A percentile compares a stretch with the other conserved stretches of the same genome.
Evolutionary conservation across 148 eudicot species (phyloP).

Genomic region (Spergularia marina): DNA sequence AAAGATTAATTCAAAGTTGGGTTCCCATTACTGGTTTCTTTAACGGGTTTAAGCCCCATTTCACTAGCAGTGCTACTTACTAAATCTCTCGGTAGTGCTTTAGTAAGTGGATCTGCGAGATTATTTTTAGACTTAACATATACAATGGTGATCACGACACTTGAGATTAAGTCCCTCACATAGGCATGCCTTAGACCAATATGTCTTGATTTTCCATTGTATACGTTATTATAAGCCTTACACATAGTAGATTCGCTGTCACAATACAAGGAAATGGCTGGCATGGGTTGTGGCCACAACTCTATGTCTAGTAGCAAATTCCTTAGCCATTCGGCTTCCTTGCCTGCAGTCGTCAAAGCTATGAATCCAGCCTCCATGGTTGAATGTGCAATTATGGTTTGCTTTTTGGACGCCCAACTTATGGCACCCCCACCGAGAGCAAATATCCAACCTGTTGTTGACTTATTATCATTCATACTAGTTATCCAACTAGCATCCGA

Average conservation of each 20-base stretch:
- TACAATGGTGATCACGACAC: not conserved
- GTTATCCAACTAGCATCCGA: slow-evolving; percentile 12
- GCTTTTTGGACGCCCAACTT: no score
- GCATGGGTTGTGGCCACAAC: slow-evolving; percentile 19
- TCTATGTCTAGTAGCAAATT: not conserved
- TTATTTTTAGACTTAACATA: slow-evolving; percentile 1
- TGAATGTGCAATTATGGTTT: no score
- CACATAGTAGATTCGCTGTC: not conserved
- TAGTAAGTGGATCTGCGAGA: not conserved
- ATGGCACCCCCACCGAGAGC: no score
- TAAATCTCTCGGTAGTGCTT: not conserved
- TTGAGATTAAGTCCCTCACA: not conserved
- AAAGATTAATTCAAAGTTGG: not conserved
- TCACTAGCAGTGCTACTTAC: not conserved
- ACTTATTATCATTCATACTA: no score
- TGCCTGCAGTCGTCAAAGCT: no score
- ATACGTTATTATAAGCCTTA: no score
- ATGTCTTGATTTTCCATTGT: no score
- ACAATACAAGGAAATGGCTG: slow-evolving; percentile 5
- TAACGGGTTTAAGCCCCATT: not conserved
- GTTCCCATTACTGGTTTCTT: not conserved
- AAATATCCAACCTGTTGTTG: no score
- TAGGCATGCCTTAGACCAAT: no score
- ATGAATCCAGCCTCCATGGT: no score
- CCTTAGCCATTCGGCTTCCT: no score